Conservation (phyloP, 345 rosid genomes). For the Crucihimalaya himalaica region DNA sequence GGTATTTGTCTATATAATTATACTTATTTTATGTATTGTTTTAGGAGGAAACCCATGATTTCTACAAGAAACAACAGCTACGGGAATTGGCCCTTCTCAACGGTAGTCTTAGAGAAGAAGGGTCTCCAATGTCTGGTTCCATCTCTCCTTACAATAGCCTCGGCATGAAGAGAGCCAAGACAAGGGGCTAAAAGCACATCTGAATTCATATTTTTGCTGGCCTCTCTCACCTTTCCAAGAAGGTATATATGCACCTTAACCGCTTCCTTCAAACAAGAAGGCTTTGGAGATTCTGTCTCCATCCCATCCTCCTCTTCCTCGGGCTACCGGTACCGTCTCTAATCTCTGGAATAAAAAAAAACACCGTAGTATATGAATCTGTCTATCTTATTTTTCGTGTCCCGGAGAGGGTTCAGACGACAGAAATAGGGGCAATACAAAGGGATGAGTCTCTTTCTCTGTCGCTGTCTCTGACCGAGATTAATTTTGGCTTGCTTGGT, state of each 20-base stretch:
- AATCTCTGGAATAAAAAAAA: constrained; percentile 38
- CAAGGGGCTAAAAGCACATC: constrained; percentile 60
- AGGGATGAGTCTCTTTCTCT: constrained; percentile 26
- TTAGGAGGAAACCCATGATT: constrained; percentile 94
- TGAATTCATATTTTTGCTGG: background rate
- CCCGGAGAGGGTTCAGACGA: constrained; percentile 31
- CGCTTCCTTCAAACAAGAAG: constrained; percentile 38
- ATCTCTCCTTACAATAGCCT: constrained; percentile 92
- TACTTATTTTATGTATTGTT: background rate
- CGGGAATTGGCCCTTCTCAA: constrained; percentile 94
- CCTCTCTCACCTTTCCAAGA: constrained; percentile 38
- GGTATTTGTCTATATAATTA: background rate
- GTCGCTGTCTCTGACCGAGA: constrained; percentile 29
- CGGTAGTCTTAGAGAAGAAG: constrained; percentile 93
- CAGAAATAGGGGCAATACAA: constrained; percentile 17
- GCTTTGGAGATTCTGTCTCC: constrained; percentile 37
- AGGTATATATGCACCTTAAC: constrained; percentile 39
- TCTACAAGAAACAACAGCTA: constrained; percentile 96
- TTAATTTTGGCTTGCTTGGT: constrained; percentile 33
- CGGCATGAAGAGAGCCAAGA: constrained; percentile 98
- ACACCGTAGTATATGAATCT: constrained; percentile 26
- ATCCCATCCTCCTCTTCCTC: constrained; percentile 23
- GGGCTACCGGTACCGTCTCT: constrained; percentile 38
- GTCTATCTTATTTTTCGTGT: constrained; percentile 29
- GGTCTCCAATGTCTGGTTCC: constrained; percentile 97